Base-by-base conservation (phyloP, 164 flowering plant genomes). In the Kingdonia uniflora region DNA sequence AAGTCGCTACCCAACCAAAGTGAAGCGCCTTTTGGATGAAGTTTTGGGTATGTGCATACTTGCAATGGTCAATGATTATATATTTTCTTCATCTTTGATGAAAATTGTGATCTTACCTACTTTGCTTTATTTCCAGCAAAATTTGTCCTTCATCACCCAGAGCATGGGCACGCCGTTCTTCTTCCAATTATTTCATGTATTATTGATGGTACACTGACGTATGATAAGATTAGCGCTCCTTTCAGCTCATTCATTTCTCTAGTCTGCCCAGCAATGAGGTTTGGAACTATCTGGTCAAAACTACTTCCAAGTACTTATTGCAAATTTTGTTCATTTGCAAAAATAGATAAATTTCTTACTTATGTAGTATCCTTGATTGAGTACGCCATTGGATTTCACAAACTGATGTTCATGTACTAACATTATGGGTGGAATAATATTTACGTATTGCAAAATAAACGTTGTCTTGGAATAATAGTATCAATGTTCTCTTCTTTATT, bases 141-240 rank as follows among this genome's bases (percentile, higher is more conserved):
- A 40, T 91, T 91, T 82, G 98, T 91, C 59, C 96, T 87, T 61
- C 87, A 91, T 70, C 97, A 91, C 68, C 97, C 97, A 42, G 97
- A 91, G 76, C 95, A 91, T 67, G 97, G 96, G 54, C 95, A 87
- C 62, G 82, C 95, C 67, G 97, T 87, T 59, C 66, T 87, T 61
- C 96, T 77, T 66, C 97, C 96, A 58, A 83, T 91, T 50, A 86
- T 91, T 63, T 87, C 97, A 17, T 79, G 81, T 59, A 77, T 91
- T 50, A 81, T 87, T 59, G 92, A 91, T 73, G 92, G 92, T 47
- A 72, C 86, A 40, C 63, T 91, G 81, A 82, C 69, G 53, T 91
- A 87, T 65, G 76, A 81, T 58, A 80, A 68, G 72, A 68, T 55
- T 54, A 59, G 49, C 49, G 80, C 95, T 37, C 97, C 96, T 11